Conservation (phyloP, 2,329 filamentous ascomycete genomes). For the Graphiopsis chlorocephala region DNA sequence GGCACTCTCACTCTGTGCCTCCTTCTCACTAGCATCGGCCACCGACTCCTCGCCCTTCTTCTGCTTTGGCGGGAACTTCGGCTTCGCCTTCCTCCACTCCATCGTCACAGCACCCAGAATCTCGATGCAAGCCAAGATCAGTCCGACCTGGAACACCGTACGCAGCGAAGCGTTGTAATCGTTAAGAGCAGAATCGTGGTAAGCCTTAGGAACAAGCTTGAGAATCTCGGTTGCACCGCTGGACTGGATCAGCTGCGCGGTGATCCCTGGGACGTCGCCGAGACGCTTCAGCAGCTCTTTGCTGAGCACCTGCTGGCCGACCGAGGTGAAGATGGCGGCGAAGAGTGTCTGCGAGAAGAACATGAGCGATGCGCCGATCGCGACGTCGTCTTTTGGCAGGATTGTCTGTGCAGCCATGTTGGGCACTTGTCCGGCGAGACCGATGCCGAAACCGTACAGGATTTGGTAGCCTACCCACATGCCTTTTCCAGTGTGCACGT, state of each 20-base stretch:
- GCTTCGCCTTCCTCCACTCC: neutral
- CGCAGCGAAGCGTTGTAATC: neutral
- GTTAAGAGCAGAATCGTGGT: neutral
- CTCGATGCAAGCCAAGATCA: neutral
- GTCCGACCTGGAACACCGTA: neutral
- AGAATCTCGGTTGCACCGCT: neutral
- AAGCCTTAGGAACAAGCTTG: neutral
- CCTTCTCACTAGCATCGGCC: neutral
- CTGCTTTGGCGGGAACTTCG: neutral
- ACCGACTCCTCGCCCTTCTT: neutral
- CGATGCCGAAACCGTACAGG: conserved; percentile 38
- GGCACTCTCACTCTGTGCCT: neutral
- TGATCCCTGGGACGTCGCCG: neutral
- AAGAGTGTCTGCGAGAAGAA: neutral
- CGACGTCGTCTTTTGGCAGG: neutral
- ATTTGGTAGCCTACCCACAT: conserved; percentile 41
- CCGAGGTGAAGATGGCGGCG: neutral
- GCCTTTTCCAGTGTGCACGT: conserved; percentile 31
- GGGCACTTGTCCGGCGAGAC: neutral
- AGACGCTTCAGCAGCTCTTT: neutral
- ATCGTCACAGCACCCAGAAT: neutral
- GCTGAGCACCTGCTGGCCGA: neutral
- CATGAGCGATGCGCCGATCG: neutral
- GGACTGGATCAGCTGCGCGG: neutral
- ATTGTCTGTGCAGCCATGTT: neutral